Evolutionary conservation across 2,329 filamentous ascomycete genomes (phyloP).

Genomic region (Trichoderma endophyticum): DNA sequence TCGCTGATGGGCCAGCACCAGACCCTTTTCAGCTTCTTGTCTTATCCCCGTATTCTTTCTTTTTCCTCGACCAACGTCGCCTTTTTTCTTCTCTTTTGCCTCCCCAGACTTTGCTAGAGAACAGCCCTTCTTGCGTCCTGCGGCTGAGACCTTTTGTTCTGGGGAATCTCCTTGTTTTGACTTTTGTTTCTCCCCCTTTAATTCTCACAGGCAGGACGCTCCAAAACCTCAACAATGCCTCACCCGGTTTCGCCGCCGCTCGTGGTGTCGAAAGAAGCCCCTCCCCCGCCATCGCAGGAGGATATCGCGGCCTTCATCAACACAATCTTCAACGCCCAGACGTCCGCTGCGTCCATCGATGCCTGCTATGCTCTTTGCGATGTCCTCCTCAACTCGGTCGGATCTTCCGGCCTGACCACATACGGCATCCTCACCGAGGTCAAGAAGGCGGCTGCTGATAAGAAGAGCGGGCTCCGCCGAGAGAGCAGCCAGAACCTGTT

Average conservation of each 20-base stretch:
- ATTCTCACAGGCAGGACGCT: slow-evolving; percentile 15
- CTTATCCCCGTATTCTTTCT: not conserved
- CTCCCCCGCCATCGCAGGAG: slow-evolving; percentile 60
- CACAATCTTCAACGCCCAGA: slow-evolving; percentile 66
- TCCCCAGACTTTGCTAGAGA: slow-evolving; percentile 4
- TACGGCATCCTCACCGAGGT: slow-evolving; percentile 56
- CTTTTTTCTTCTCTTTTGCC: not conserved
- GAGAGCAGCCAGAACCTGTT: slow-evolving; percentile 95
- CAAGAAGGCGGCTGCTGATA: slow-evolving; percentile 78
- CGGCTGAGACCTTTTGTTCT: slow-evolving; percentile 15
- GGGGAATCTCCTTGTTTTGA: slow-evolving; percentile 12
- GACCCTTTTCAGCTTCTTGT: not conserved
- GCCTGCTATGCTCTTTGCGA: slow-evolving; percentile 61
- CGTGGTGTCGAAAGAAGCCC: slow-evolving; percentile 46
- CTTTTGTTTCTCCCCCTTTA: slow-evolving; percentile 8
- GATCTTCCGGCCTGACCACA: slow-evolving; percentile 49
- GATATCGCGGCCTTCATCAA: slow-evolving; percentile 64
- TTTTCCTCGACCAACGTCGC: not conserved
- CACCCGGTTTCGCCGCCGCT: slow-evolving; percentile 47
- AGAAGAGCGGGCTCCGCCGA: slow-evolving; percentile 82
- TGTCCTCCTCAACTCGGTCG: slow-evolving; percentile 52
- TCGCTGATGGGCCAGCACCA: not conserved
- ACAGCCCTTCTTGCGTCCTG: slow-evolving; percentile 4
- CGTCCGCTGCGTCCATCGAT: slow-evolving; percentile 66
- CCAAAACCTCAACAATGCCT: slow-evolving; percentile 38